phyloP scores from a whole-genome alignment of 73 alveolate genomes.

The Paramecium bursaria region DNA sequence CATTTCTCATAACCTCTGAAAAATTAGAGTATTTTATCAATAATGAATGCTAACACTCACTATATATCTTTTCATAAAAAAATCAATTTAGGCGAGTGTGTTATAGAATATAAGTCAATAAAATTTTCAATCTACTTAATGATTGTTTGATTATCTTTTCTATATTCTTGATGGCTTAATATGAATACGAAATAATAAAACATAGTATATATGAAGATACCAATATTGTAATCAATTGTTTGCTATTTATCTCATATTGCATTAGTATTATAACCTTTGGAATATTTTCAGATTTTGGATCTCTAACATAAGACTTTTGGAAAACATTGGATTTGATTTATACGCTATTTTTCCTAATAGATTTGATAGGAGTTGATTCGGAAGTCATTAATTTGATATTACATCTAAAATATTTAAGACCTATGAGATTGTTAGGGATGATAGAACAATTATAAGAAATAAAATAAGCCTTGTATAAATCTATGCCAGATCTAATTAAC shows the following conservation, averaged over 20 bases:
- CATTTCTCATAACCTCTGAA: not conserved
- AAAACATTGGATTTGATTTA: not conserved
- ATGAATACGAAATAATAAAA: conserved; percentile 3
- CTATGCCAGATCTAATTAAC: not conserved
- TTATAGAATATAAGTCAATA: not conserved
- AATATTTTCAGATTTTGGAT: not conserved
- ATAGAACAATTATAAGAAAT: not conserved
- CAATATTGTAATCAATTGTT: not conserved
- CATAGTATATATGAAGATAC: not conserved
- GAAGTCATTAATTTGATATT: not conserved
- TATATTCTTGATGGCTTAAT: not conserved
- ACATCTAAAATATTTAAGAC: conserved; percentile 14
- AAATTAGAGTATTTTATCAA: not conserved
- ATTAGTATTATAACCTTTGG: conserved; percentile 14
- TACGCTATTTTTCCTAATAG: not conserved
- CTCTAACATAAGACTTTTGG: not conserved
- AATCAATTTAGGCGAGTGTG: not conserved
- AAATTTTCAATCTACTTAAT: not conserved
- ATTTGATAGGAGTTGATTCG: not conserved
- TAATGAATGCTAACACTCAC: conserved; percentile 5
- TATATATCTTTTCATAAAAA: not conserved
- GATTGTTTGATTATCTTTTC: not conserved
- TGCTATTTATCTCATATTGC: too few relatives aligned
- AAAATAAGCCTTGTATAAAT: conserved; percentile 18
- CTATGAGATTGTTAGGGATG: conserved; percentile 12